Percentiles rank a stretch among this genome's conserved stretches.
Conservation (phyloP, 2,329 filamentous ascomycete species). For the Ophidiomyces ophidiicola region DNA sequence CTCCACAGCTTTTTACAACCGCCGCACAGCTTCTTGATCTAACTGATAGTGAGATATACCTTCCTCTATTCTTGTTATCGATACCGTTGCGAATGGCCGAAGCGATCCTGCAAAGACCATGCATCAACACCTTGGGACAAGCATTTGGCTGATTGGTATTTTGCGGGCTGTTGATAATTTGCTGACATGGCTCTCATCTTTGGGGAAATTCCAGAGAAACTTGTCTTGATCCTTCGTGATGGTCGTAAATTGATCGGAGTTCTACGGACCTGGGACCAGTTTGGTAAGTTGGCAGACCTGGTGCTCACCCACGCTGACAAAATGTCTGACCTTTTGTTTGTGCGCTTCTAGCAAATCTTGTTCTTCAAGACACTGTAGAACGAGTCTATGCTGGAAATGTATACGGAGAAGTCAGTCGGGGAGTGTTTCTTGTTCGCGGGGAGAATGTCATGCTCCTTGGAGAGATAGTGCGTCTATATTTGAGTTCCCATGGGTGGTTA, state of each 20-base stretch:
- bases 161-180: not conserved
- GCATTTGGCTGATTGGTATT: not conserved
- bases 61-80: not conserved
- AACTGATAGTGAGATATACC: slow-evolving; percentile 64
- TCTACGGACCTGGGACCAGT: slow-evolving; percentile 92
- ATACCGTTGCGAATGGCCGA: not conserved
- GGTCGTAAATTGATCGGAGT: slow-evolving; percentile 90
- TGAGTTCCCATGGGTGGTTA: not conserved
- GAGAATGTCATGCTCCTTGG: slow-evolving; percentile 95
- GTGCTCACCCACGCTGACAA: not conserved
- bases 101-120: not conserved
- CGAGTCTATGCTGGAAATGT: slow-evolving; percentile 63
- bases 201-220: slow-evolving; percentile 57
- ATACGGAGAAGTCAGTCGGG: slow-evolving; percentile 74
- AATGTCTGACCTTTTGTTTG: slow-evolving; percentile 5
- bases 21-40: slow-evolving; percentile 90
- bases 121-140: not conserved
- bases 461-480: slow-evolving; percentile 52
- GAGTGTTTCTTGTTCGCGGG: slow-evolving; percentile 82
- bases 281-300: slow-evolving; percentile 49
- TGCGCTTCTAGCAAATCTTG: slow-evolving; percentile 63
- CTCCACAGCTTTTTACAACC: slow-evolving; percentile 95
- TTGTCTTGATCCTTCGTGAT: slow-evolving; percentile 81
- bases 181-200: slow-evolving; percentile 19
- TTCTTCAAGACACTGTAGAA: slow-evolving; percentile 85